Evolutionary conservation across 768 basidiomycete species (phyloP).

Genomic region (Hygrocybe coccinea): DNA sequence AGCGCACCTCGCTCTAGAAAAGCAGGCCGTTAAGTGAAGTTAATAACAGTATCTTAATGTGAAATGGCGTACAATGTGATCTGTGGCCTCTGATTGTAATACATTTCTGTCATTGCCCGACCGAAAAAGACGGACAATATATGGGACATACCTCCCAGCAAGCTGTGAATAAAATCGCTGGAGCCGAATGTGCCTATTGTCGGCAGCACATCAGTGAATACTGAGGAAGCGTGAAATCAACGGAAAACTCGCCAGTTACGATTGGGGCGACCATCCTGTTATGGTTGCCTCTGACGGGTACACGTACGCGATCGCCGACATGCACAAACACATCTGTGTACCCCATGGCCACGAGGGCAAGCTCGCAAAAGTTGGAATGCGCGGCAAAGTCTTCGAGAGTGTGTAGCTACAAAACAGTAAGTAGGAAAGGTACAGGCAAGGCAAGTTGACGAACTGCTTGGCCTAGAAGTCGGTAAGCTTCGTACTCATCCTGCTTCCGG

Average conservation of each 20-base stretch:
- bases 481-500: conserved; percentile 65
- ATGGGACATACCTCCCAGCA: conserved; percentile 57
- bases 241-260: conserved; percentile 57
- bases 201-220: background rate
- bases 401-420: conserved; percentile 47
- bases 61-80: conserved; percentile 48
- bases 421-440: background rate
- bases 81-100: conserved; percentile 47
- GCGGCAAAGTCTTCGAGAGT: conserved; percentile 85
- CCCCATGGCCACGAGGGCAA: conserved; percentile 71
- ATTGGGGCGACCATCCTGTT: conserved; percentile 66
- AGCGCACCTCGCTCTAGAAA: conserved; percentile 32
- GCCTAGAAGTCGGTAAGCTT: conserved; percentile 77
- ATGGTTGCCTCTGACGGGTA: conserved; percentile 56
- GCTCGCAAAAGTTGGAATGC: conserved; percentile 88
- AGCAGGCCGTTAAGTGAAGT: conserved; percentile 1
- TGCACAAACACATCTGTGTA: conserved; percentile 76
- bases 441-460: conserved; percentile 43
- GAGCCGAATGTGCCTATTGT: conserved; percentile 70
- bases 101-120: background rate
- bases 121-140: background rate
- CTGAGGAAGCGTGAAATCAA: background rate
- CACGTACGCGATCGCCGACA: conserved; percentile 73
- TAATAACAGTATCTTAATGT: background rate
- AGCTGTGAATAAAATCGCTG: conserved; percentile 73